These are phyloP conservation scores for Penicillium ucsense DNA, from an alignment of 495 filamentous ascomycete genomes.

Conservation along the genomic window DNA sequence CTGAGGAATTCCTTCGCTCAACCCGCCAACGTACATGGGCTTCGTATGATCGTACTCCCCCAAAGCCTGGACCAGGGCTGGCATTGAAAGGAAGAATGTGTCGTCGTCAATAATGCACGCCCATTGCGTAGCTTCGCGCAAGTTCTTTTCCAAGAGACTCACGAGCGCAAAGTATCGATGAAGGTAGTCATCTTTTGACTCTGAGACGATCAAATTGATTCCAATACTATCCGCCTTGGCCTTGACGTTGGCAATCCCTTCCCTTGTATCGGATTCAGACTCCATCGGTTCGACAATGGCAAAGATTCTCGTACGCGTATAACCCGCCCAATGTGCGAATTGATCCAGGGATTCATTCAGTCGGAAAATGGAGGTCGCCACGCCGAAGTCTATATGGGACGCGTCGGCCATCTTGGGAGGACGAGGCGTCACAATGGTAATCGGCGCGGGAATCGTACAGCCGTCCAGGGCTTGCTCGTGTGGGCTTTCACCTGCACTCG, in stretches of 20 bases:
- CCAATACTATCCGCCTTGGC: slow-evolving; percentile 32
- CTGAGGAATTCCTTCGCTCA: slow-evolving; percentile 45
- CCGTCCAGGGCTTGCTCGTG: slow-evolving; percentile 13
- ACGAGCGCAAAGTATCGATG: slow-evolving; percentile 54
- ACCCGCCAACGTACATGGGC: slow-evolving; percentile 44
- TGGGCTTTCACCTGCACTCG: not conserved
- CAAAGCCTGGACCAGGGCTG: slow-evolving; percentile 37
- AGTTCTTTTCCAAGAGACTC: slow-evolving; percentile 35
- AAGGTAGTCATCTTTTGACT: slow-evolving; percentile 38
- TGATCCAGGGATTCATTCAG: slow-evolving; percentile 45
- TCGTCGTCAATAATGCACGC: slow-evolving; percentile 59
- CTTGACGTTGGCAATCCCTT: slow-evolving; percentile 12
- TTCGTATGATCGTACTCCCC: slow-evolving; percentile 34
- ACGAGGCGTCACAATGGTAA: slow-evolving; percentile 25
- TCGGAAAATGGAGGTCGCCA: slow-evolving; percentile 48
- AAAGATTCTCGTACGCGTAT: slow-evolving; percentile 46
- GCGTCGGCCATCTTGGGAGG: slow-evolving; percentile 32
- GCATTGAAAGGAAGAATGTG: slow-evolving; percentile 52
- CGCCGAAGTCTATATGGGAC: slow-evolving; percentile 49
- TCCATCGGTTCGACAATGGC: slow-evolving; percentile 44
- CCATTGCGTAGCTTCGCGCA: slow-evolving; percentile 46
- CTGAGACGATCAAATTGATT: slow-evolving; percentile 44
- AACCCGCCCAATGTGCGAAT: slow-evolving; percentile 53
- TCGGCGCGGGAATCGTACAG: slow-evolving; percentile 24
- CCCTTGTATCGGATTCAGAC: slow-evolving; percentile 7